Percentiles rank a stretch among this genome's conserved stretches.
Conservation (phyloP, 805 yeast genomes). For the Candida sakaeoensis region DNA sequence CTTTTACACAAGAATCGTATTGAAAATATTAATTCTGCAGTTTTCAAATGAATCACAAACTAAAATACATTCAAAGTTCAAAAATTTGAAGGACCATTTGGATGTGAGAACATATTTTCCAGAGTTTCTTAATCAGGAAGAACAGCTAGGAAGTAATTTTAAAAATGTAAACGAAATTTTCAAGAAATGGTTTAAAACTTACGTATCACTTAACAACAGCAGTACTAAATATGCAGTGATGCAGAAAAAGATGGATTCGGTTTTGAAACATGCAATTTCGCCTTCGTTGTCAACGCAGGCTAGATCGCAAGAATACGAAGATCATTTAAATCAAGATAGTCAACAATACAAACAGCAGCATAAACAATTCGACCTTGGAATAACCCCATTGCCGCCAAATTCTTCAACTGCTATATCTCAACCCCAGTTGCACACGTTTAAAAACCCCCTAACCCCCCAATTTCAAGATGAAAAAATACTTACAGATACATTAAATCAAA, state of each 20-base stretch:
- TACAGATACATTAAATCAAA: not conserved
- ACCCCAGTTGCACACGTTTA: not conserved
- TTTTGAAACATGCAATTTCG: conserved; percentile 6
- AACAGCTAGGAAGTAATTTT: not conserved
- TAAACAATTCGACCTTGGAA: conserved; percentile 3
- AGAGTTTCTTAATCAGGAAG: conserved; percentile 1
- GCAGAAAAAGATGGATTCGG: conserved; percentile 4
- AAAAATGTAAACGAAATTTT: not conserved
- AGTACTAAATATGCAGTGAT: not conserved
- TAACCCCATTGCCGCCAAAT: not conserved
- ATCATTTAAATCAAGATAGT: not conserved
- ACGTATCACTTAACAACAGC: not conserved
- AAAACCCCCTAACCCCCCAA: not conserved
- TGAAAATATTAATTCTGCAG: conserved; percentile 14
- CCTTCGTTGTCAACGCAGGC: conserved; percentile 3
- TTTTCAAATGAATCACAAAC: not conserved
- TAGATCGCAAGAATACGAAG: conserved; percentile 7
- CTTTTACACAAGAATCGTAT: conserved; percentile 14
- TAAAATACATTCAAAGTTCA: not conserved
- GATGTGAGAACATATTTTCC: conserved; percentile 1
- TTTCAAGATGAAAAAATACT: not conserved
- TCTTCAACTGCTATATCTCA: not conserved
- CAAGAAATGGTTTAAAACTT: conserved; percentile 9
- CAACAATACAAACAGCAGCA: conserved; percentile 1
- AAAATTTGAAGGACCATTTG: conserved; percentile 4